A percentile compares a stretch with the other conserved stretches of the same genome.
Evolutionary conservation across 2,329 filamentous ascomycete genomes (phyloP).

Genomic region (Kalmusia sp.): DNA sequence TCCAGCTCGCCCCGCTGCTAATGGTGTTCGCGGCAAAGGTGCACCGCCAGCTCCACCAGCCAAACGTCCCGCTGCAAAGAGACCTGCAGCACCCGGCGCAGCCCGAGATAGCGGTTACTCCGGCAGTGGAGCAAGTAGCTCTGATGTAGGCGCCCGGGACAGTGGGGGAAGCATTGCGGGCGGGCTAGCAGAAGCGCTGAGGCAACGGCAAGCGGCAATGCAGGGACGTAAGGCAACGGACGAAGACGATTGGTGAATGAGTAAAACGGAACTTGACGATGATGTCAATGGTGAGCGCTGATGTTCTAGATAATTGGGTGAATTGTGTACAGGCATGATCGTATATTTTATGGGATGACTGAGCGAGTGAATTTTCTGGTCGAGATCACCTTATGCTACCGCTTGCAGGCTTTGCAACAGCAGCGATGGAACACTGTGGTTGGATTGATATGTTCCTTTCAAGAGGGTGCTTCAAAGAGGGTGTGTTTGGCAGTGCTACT

Average conservation of each 20-base stretch:
- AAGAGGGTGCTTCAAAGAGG: too few species aligned
- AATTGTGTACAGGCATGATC: too few species aligned
- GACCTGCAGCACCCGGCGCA: conserved; percentile 70
- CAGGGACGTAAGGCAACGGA: conserved; percentile 45
- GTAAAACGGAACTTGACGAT: too few species aligned
- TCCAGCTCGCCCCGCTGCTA: conserved; percentile 65
- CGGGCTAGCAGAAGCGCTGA: conserved; percentile 58
- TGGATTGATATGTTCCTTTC: too few species aligned
- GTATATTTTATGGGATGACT: too few species aligned
- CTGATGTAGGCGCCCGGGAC: conserved; percentile 48
- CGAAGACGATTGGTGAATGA: conserved; percentile 50
- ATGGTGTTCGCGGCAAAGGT: conserved; percentile 66
- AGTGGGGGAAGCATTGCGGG: conserved; percentile 55
- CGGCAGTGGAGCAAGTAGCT: conserved; percentile 47
- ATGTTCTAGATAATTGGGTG: too few species aligned
- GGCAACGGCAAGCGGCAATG: conserved; percentile 59
- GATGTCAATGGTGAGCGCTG: too few species aligned
- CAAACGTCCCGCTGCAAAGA: conserved; percentile 78
- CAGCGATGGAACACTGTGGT: too few species aligned
- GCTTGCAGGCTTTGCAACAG: too few species aligned
- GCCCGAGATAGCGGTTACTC: conserved; percentile 70
- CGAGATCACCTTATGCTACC: too few species aligned
- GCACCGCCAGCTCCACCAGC: conserved; percentile 78
- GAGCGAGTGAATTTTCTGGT: too few species aligned
- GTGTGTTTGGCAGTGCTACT: too few species aligned